phyloP scores from a whole-genome alignment of 768 basidiomycete species.

The Gymnopilus junonius region DNA sequence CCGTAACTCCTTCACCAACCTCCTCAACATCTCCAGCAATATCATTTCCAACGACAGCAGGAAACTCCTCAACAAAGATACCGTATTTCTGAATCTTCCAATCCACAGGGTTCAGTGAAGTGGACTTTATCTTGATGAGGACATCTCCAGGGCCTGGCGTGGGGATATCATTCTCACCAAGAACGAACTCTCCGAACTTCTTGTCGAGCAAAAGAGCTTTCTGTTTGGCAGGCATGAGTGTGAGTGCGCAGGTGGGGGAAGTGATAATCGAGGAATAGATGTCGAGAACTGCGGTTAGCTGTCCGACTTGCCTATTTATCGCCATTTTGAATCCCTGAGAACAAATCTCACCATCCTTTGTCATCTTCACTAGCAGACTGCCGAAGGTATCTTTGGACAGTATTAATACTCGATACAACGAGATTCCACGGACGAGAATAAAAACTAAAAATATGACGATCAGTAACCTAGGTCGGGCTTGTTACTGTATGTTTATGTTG shows the following conservation, averaged over 20 bases:
- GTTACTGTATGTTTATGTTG: too few species aligned
- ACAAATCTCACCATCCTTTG: background rate
- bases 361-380: background rate
- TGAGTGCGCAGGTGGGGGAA: background rate
- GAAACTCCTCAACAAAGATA: slow-evolving; percentile 39
- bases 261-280: background rate
- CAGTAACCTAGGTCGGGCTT: background rate
- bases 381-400: background rate
- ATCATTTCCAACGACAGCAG: slow-evolving; percentile 52
- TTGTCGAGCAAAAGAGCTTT: slow-evolving; percentile 31
- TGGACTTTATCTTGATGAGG: slow-evolving; percentile 43
- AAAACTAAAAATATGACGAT: background rate
- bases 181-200: slow-evolving; percentile 20
- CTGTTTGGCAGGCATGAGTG: slow-evolving; percentile 32
- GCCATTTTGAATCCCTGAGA: background rate
- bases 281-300: background rate
- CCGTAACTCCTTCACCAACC: slow-evolving; percentile 54
- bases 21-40: slow-evolving; percentile 54
- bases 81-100: slow-evolving; percentile 36
- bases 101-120: slow-evolving; percentile 53
- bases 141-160: slow-evolving; percentile 44
- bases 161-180: slow-evolving; percentile 19
- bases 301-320: background rate
- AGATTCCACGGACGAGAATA: background rate
- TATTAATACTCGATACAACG: too few species aligned